phyloP scores from a whole-genome alignment of 1,284 basidiomycete species.

The Ustilago xerochloae region DNA sequence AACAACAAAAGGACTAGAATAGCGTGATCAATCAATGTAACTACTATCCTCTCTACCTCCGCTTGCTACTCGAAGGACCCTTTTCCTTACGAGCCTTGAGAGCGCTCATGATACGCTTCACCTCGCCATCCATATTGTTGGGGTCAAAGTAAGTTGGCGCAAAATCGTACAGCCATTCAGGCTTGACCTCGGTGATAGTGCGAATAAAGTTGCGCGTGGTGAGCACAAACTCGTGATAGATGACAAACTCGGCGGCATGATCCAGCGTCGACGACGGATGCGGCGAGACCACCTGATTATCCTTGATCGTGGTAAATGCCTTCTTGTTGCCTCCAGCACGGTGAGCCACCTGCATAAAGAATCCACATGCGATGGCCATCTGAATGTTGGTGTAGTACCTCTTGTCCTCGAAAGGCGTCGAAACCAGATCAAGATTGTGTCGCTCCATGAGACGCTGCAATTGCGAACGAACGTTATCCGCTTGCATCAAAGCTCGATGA shows the following conservation, averaged over 20 bases:
- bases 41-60: constrained; percentile 17
- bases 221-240: constrained; percentile 96
- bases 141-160: constrained; percentile 82
- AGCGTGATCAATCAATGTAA: no score
- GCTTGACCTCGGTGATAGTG: constrained; percentile 86
- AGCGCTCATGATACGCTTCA: constrained; percentile 59
- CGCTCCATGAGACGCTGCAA: constrained; percentile 93
- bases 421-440: constrained; percentile 77
- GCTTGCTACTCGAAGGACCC: constrained; percentile 23
- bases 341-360: constrained; percentile 99
- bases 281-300: constrained; percentile 91
- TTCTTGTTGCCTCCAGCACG: constrained; percentile 71
- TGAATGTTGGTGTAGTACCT: constrained; percentile 84
- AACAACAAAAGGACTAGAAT: not conserved
- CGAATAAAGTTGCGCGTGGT: constrained; percentile 85
- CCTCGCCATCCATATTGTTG: constrained; percentile 60
- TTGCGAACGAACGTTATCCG: constrained; percentile 94
- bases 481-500: constrained; percentile 83
- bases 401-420: constrained; percentile 79
- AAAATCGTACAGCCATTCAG: constrained; percentile 90
- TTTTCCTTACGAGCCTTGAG: constrained; percentile 52
- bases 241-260: constrained; percentile 92
- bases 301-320: constrained; percentile 81
- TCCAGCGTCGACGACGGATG: constrained; percentile 94
- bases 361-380: constrained; percentile 87